Evolutionary conservation across 345 rosid species (phyloP).

Genomic region (Physaria fendleri): DNA sequence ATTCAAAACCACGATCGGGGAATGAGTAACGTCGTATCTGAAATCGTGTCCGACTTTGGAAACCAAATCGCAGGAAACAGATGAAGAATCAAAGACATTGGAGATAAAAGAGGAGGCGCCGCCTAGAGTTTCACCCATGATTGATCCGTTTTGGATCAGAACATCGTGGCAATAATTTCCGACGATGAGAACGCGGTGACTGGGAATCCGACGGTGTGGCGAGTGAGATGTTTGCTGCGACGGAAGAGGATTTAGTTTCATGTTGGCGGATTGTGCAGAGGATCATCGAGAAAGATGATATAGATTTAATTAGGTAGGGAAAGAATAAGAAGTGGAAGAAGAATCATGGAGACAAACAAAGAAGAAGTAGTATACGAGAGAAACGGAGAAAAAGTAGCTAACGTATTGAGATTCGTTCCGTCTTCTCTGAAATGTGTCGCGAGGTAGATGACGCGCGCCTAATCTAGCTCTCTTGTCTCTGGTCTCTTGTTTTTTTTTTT

Average conservation of each 20-base stretch:
- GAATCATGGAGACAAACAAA: background rate
- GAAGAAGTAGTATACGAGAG: background rate
- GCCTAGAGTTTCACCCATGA: conserved; percentile 79
- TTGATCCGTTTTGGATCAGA: conserved; percentile 46
- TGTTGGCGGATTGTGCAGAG: conserved; percentile 4
- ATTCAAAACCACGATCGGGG: conserved; percentile 38
- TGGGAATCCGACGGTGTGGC: conserved; percentile 10
- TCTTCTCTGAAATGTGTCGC: conserved; percentile 22
- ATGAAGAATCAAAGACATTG: conserved; percentile 50
- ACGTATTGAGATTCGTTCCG: conserved; percentile 29
- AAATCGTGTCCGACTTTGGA: conserved; percentile 81
- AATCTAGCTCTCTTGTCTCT: background rate
- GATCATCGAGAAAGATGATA: conserved; percentile 28
- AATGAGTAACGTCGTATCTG: conserved; percentile 38
- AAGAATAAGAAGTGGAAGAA: background rate
- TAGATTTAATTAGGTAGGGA: background rate
- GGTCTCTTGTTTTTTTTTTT: no score
- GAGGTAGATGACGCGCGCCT: conserved; percentile 26
- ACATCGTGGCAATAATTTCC: conserved; percentile 96
- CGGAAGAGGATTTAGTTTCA: conserved; percentile 22
- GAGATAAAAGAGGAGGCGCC: conserved; percentile 91
- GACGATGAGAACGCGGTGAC: conserved; percentile 55
- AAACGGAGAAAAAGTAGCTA: background rate
- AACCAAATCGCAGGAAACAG: conserved; percentile 43
- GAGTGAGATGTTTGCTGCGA: conserved; percentile 11